Evolutionary conservation across 1,284 basidiomycete genomes (phyloP), one percentile per base, ranked within the genome.

Genomic region (Marasmius fiardii): DNA sequence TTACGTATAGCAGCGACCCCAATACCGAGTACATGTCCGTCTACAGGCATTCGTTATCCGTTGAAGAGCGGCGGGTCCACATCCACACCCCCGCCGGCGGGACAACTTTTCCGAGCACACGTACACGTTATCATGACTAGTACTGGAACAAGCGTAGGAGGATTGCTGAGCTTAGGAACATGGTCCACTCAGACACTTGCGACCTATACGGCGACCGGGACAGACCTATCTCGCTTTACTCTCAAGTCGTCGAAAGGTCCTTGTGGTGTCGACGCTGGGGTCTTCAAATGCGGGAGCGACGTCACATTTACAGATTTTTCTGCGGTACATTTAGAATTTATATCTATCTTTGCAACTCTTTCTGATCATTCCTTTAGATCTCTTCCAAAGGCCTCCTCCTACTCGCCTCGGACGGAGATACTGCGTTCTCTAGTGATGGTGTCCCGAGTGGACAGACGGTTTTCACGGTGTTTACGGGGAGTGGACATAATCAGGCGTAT

Each of bases 361-460:
- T 10, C 5, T 18, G 14, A 1, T 4, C 8, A 12, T 39, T 14
- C 52, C 37, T 43, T 24, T 57, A 82, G 78, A 74, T 79, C 11
- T 63, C 72, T 48, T 82, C 80, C 21, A 80, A 80, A 2, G 63
- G 75, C 41, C 67, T 68, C 50, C 61, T 83, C 28, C 71, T 84
- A 4, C 68, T 86, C 28, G 77, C 80, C 6, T 80, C 74, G 55
- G 67, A 69, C 1, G 82, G 81, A 14, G 80, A 79, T 14, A 80
- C 81, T 12, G 60, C 70, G 7, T 86, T 79, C 67, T 74, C 75
- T 20, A 82, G 79, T 59, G 75, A 76, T 58, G 74, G 72, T 2
- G 66, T 71, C 43, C 83, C 83, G n/a, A 84, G 80, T 64, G 83
- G 83, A 11, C 65, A 65, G 11, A 74, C 72, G 0, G 80, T 81